Evolutionary conservation across 1,284 basidiomycete species (phyloP), one percentile per base, ranked within the genome.

Genomic region (Rhodotorula sp.): DNA sequence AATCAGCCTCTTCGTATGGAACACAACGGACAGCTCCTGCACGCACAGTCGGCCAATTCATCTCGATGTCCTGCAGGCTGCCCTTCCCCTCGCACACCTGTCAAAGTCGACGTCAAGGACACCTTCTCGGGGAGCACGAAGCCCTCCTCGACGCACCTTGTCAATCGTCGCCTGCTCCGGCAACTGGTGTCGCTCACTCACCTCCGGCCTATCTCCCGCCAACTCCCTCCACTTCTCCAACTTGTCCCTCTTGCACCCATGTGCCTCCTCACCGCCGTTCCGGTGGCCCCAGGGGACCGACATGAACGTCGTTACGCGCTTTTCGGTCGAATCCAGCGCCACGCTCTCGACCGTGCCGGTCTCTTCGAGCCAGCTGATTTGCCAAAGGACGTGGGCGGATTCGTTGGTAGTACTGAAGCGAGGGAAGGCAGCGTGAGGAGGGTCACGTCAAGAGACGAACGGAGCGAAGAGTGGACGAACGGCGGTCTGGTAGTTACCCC

Each of bases 281-380:
- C 78, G 80, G 69, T 80, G 80, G 1, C 72, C 72, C n/a, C 64
- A 56, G 7, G 48, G 69, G 70, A 80, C 79, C n/a, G 74, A 73
- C 62, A 80, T 75, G 73, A 77, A 75, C 11, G 79, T 80, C 28
- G 61, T 62, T 26, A 70, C 50, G 28, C 61, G 61, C 61, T 60
- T 63, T 47, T 66, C 54, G 24, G 37, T 50, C 22, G 55, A 70
- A 64, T 80, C 80, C 62, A 77, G 74, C 24, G 75, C 75, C 31
- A 80, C 71, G 20, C 77, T 77, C 50, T 77, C 78, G n/a, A 70
- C 73, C 18, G 80, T 80, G 24, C 76, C 78, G 8, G 80, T 80
- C 60, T 80, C 80, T 57, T 80, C 79, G 18, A 79, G 65, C 80
- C 79, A 80, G 47, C 72, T 75, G 46, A 77, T 72, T 65, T 78